Base-by-base conservation (phyloP, 352 stramenopile genomes). In the Pythium vanterpoolii region DNA sequence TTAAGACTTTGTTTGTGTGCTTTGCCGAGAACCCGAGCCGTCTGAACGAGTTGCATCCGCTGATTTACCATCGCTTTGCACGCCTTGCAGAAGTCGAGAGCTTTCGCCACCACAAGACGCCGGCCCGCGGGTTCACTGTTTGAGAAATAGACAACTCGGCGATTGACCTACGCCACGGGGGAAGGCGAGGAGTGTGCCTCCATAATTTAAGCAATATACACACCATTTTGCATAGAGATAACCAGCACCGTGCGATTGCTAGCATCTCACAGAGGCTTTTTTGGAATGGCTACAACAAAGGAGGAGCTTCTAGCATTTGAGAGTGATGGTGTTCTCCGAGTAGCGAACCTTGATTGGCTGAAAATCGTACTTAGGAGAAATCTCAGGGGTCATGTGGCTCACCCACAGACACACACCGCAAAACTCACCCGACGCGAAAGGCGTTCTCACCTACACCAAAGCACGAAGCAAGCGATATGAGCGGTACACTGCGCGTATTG, bases 1-100 rank as follows among this genome's bases (percentile, higher is more conserved):
- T 93, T 60, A 93, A 95, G 73, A 93, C 86, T 24, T 64, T 95
- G 19, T 95, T 92, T 59, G 81, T 95, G 38, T 95, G 86, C 72
- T 95, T 95, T 52, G 83, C 86, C 3, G 80, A 93, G 68, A 87
- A 89, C 55, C 86, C 86, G 21, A 74, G 64, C 21, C 81, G 82
- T 13, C 64, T 95, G 38, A 93, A 79, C 44, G 81, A 93, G 68
- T 68, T 93, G 23, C 81, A 95, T 54, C 83, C 86, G 47, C 74
- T 95, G 27, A 93, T 95, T 60, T 95, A 95, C 69, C 86, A 95
- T 64, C 81, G 83, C 34, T 91, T 92, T 56, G 78, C 90, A 50
- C 79, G 86, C 10, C 78, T 95, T 13, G 73, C 86, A 4, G 86
- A 95, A 58, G 74, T 95, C 66, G 86, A 94, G 67, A 93, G 77